A percentile compares a stretch with the other conserved stretches of the same genome.
Conservation (phyloP, 805 yeast genomes). For the Ogataea chonburiensis region DNA sequence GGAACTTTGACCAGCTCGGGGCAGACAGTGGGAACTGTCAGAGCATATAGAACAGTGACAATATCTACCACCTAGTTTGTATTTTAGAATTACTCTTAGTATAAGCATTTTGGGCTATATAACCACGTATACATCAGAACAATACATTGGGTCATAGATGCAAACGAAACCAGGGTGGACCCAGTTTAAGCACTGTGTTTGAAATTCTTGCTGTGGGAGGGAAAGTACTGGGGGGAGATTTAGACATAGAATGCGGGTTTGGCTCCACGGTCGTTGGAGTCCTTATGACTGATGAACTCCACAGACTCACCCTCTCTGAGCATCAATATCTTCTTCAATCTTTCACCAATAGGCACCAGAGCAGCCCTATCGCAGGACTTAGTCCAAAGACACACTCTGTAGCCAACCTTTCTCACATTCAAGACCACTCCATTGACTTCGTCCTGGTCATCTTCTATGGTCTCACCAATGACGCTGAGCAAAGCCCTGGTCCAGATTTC, state of each 20-base stretch:
- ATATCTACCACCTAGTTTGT: neutral
- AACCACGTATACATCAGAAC: conserved; percentile 12
- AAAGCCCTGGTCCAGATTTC: conserved; percentile 90
- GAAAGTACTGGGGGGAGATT: conserved; percentile 1
- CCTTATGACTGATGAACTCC: conserved; percentile 75
- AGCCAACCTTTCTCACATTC: conserved; percentile 78
- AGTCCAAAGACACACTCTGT: conserved; percentile 93
- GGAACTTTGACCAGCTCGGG: conserved; percentile 49
- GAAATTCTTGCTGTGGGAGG: conserved; percentile 7
- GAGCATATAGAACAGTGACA: conserved; percentile 44
- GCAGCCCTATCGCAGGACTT: conserved; percentile 65
- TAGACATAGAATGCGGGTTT: conserved; percentile 27
- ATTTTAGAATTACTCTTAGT: conserved; percentile 3
- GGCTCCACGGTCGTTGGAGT: conserved; percentile 33
- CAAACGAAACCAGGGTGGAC: conserved; percentile 10
- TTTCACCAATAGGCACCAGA: conserved; percentile 75
- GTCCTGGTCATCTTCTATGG: conserved; percentile 77
- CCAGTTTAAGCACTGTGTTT: conserved; percentile 11
- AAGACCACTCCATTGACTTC: conserved; percentile 94
- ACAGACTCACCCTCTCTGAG: conserved; percentile 71
- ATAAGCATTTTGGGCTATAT: conserved; percentile 14
- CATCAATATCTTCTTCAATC: conserved; percentile 81
- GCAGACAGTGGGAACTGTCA: conserved; percentile 65
- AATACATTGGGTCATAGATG: conserved; percentile 15
- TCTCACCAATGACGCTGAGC: conserved; percentile 91